Evolutionary conservation across 2,329 filamentous ascomycete genomes (phyloP).

Genomic region (Fusarium camptoceras): DNA sequence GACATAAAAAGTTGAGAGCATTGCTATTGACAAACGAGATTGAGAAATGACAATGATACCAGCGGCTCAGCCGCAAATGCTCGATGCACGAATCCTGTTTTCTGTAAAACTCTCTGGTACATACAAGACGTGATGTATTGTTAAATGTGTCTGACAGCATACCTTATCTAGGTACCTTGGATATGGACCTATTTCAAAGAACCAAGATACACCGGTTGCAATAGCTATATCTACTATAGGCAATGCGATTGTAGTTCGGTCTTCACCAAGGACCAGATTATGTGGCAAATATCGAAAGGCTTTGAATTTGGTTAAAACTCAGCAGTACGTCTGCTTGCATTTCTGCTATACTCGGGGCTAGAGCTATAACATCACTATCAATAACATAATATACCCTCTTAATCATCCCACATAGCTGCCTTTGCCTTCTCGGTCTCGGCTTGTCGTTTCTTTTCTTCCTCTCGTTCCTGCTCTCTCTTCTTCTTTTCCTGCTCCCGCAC

Average conservation of each 20-base stretch:
- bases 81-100: conserved; percentile 29
- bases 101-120: neutral
- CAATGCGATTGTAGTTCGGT: too few relatives aligned
- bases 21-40: conserved; percentile 39
- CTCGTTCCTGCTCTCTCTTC: conserved; percentile 77
- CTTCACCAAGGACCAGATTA: too few relatives aligned
- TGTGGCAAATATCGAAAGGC: neutral
- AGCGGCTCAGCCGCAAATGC: conserved; percentile 35
- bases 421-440: conserved; percentile 81
- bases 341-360: neutral
- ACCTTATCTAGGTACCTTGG: too few relatives aligned
- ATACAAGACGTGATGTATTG: neutral
- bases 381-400: neutral
- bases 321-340: neutral
- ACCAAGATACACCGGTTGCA: too few relatives aligned
- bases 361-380: neutral
- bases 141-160: neutral
- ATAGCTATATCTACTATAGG: too few relatives aligned
- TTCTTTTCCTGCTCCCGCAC: conserved; percentile 87
- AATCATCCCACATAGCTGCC: conserved; percentile 87
- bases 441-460: conserved; percentile 69
- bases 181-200: too few relatives aligned
- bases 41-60: conserved; percentile 45
- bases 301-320: neutral
- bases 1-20: conserved; percentile 41